Evolutionary conservation across 2,329 filamentous ascomycete species (phyloP).

Genomic region (Cordyceps javanica): DNA sequence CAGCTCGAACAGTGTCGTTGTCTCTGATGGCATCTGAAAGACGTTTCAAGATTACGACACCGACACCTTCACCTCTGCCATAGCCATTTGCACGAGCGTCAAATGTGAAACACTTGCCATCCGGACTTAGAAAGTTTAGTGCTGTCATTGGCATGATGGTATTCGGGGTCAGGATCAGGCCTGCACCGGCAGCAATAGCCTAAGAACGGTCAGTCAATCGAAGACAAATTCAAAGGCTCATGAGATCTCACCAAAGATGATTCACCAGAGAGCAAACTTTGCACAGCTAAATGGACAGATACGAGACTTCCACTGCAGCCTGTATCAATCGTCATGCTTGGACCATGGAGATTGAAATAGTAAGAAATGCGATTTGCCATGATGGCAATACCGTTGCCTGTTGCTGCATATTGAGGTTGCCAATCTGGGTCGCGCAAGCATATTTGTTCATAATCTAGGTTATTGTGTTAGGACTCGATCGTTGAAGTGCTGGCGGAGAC

Average conservation of each 20-base stretch:
- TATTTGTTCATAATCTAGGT: conserved; percentile 43
- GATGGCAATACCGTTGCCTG: conserved; percentile 46
- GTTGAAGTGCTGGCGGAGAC: neutral
- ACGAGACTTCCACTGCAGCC: conserved; percentile 52
- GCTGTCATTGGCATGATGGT: conserved; percentile 52
- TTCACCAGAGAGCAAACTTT: conserved; percentile 41
- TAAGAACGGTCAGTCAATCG: conserved; percentile 15
- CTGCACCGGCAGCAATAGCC: conserved; percentile 45
- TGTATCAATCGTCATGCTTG: conserved; percentile 53
- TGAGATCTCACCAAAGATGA: conserved; percentile 29
- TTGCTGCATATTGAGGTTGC: conserved; percentile 45
- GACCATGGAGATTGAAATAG: conserved; percentile 48
- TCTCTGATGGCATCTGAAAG: conserved; percentile 51
- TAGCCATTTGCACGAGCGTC: conserved; percentile 58
- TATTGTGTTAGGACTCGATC: neutral
- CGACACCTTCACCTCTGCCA: conserved; percentile 57
- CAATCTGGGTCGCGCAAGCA: conserved; percentile 44
- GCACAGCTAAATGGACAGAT: conserved; percentile 46
- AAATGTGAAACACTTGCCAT: conserved; percentile 47
- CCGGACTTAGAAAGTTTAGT: conserved; percentile 45
- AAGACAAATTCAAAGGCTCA: neutral
- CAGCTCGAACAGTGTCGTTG: conserved; percentile 51
- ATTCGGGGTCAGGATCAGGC: conserved; percentile 47
- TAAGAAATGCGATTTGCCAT: conserved; percentile 52
- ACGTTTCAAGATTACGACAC: conserved; percentile 53